phyloP scores from a whole-genome alignment of 495 filamentous ascomycete genomes.

The Penicillium herquei region DNA sequence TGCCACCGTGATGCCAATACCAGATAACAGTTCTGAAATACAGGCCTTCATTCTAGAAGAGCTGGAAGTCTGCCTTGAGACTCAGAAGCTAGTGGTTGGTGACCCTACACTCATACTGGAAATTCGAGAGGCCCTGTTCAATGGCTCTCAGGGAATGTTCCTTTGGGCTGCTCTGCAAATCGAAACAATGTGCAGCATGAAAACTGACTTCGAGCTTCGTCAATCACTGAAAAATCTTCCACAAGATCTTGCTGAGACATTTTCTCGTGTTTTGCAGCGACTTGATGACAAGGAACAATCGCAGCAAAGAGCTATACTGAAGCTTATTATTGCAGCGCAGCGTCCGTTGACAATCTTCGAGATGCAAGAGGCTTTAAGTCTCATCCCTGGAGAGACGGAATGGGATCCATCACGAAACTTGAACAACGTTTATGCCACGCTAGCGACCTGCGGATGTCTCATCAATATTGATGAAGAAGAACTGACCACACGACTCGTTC shows the following conservation, averaged over 20 bases:
- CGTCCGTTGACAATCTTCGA: slow-evolving; percentile 40
- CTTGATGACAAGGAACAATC: slow-evolving; percentile 19
- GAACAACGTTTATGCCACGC: slow-evolving; percentile 31
- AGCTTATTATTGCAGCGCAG: slow-evolving; percentile 22
- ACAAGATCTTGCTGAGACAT: slow-evolving; percentile 22
- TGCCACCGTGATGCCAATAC: slow-evolving; percentile 16
- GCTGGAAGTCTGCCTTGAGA: slow-evolving; percentile 29
- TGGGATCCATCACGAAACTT: slow-evolving; percentile 34
- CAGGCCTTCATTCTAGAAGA: slow-evolving; percentile 33
- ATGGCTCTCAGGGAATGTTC: slow-evolving; percentile 36
- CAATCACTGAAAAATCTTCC: slow-evolving; percentile 38
- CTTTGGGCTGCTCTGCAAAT: slow-evolving; percentile 49
- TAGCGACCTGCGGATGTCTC: slow-evolving; percentile 42
- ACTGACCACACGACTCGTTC: slow-evolving; percentile 35
- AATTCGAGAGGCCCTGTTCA: slow-evolving; percentile 10
- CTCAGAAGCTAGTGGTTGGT: slow-evolving; percentile 30
- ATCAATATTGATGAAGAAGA: slow-evolving; percentile 47
- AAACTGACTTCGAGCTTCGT: slow-evolving; percentile 41
- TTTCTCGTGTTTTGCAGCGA: slow-evolving; percentile 37
- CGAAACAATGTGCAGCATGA: slow-evolving; percentile 32
- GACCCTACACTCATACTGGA: slow-evolving; percentile 33
- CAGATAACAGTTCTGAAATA: slow-evolving; percentile 41
- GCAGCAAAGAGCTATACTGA: background rate
- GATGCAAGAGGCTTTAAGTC: slow-evolving; percentile 42
- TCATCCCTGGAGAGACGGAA: slow-evolving; percentile 30